Evolutionary conservation across 2,329 filamentous ascomycete genomes (phyloP).

Genomic region (Fusarium compactum): DNA sequence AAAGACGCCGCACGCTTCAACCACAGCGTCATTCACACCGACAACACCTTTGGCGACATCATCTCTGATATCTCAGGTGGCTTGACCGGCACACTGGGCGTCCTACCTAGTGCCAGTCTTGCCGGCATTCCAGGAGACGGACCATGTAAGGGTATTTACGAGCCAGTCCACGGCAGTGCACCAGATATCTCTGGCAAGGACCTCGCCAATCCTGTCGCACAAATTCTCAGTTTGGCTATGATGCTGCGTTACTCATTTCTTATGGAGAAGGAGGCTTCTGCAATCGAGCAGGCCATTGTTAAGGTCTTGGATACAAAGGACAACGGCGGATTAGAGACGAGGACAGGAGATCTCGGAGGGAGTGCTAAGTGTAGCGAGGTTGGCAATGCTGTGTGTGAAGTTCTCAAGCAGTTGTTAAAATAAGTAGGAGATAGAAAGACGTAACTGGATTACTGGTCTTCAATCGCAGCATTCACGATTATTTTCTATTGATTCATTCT

Average conservation of each 20-base stretch:
- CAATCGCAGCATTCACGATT: too few relatives aligned
- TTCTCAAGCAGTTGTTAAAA: not conserved
- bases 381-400: constrained; percentile 66
- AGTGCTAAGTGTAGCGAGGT: constrained; percentile 72
- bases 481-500: too few relatives aligned
- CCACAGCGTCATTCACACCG: constrained; percentile 59
- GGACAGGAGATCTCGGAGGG: constrained; percentile 75
- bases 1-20: constrained; percentile 61
- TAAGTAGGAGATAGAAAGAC: not conserved
- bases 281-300: constrained; percentile 73
- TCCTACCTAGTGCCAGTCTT: constrained; percentile 60
- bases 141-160: constrained; percentile 77
- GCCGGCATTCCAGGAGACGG: constrained; percentile 55
- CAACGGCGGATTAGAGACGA: constrained; percentile 60
- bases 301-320: constrained; percentile 69
- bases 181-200: constrained; percentile 80
- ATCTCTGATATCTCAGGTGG: constrained; percentile 60
- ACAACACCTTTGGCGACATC: constrained; percentile 63
- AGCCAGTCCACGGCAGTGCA: constrained; percentile 80
- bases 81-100: constrained; percentile 60
- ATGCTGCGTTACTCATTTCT: constrained; percentile 79
- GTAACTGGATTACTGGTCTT: too few relatives aligned
- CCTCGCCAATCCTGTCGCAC: constrained; percentile 78
- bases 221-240: constrained; percentile 79
- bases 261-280: constrained; percentile 69